phyloP scores from a whole-genome alignment of 164 flowering plant genomes.

The Magnolia changhungtana region DNA sequence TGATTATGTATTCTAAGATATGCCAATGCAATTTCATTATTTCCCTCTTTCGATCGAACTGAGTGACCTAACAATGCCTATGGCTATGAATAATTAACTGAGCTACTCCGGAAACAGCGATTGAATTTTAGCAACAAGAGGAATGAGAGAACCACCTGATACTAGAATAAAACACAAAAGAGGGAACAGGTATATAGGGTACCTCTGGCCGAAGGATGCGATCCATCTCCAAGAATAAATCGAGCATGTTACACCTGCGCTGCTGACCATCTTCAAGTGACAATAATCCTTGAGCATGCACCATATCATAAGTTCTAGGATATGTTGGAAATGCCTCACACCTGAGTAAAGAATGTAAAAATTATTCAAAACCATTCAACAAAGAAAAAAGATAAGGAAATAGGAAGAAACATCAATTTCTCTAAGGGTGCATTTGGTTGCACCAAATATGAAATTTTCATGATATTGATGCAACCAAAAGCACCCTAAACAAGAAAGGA shows the following conservation, averaged over 20 bases:
- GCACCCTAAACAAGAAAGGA: neutral
- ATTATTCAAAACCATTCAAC: neutral
- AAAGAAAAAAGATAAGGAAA: neutral
- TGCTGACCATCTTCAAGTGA: slow-evolving; percentile 59
- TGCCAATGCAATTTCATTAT: too few relatives aligned
- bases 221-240: slow-evolving; percentile 83
- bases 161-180: neutral
- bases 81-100: neutral
- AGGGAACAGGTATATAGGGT: slow-evolving; percentile 2
- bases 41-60: too few relatives aligned
- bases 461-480: neutral
- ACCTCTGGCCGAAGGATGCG: slow-evolving; percentile 99
- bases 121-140: neutral
- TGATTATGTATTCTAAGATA: too few relatives aligned
- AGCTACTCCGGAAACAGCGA: neutral
- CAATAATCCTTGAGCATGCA: slow-evolving; percentile 81
- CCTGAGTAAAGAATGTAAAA: slow-evolving; percentile 37
- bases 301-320: slow-evolving; percentile 95
- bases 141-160: neutral
- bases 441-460: neutral
- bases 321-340: slow-evolving; percentile 97
- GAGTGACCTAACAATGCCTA: neutral
- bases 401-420: neutral
- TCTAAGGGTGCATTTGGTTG: too few relatives aligned
- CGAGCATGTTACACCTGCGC: slow-evolving; percentile 63